A percentile compares a stretch with the other conserved stretches of the same genome.
Conservation (phyloP, 2,329 filamentous ascomycete species). For the Davidsoniella virescens region DNA sequence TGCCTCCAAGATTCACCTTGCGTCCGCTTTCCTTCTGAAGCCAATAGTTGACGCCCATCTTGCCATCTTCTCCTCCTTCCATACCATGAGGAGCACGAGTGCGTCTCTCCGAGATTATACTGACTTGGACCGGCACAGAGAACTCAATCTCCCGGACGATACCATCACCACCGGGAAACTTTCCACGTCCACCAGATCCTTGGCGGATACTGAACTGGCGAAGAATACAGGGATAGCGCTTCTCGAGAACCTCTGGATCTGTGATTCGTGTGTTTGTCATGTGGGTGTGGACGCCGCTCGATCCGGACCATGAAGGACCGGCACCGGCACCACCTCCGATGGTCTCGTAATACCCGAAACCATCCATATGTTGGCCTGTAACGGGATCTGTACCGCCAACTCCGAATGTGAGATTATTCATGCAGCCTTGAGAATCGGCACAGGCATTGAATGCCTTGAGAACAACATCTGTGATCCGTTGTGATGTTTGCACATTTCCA, state of each 20-base stretch:
- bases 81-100: constrained; percentile 58
- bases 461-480: constrained; percentile 29
- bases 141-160: constrained; percentile 68
- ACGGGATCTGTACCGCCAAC: constrained; percentile 36
- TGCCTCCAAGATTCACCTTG: constrained; percentile 57
- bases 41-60: constrained; percentile 77
- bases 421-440: constrained; percentile 64
- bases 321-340: constrained; percentile 49
- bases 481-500: constrained; percentile 49
- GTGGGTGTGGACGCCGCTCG: constrained; percentile 29
- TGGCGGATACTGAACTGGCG: constrained; percentile 50
- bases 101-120: constrained; percentile 61
- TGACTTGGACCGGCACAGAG: constrained; percentile 58
- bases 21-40: constrained; percentile 54
- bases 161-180: constrained; percentile 55
- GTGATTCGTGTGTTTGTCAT: constrained; percentile 73
- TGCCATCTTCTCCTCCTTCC: constrained; percentile 62
- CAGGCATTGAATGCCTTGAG: constrained; percentile 62
- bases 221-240: constrained; percentile 53
- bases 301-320: constrained; percentile 35
- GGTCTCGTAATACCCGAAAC: constrained; percentile 45
- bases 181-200: constrained; percentile 47
- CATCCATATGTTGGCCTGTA: constrained; percentile 21
- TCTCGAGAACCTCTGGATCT: constrained; percentile 29
- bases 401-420: constrained; percentile 73